Evolutionary conservation across 768 basidiomycete species (phyloP), one percentile per base, ranked within the genome.

Genomic region (Russula olivacea): DNA sequence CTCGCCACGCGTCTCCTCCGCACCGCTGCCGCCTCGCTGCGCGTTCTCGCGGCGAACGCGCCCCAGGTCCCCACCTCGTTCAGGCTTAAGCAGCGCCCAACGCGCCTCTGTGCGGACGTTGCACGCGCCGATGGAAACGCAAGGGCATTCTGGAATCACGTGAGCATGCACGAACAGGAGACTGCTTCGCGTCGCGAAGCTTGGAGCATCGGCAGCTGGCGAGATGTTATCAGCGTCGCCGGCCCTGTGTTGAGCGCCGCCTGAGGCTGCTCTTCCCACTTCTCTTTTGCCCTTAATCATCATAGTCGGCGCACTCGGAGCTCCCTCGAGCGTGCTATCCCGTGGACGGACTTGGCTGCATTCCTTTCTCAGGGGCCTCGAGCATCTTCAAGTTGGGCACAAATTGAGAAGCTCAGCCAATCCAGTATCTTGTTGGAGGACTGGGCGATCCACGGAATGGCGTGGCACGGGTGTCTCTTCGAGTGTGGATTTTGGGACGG

Each of bases 381-480:
- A 43, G 76, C 78, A 38, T 74, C 84, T 11, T 77, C 86, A 40
- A 67, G 63, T 43, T 19, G 45, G n/a, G 41, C 23, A 3, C 61
- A 61, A 34, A 55, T 17, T 34, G 64, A 64, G 0, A 63, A 58
- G 51, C 58, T 68, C 25, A 25, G 55, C 11, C 55, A 50, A 30
- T 32, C 5, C 23, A 45, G 23, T 38, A 54, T 86, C 0, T 76
- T 98, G 2, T 81, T 89, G 0, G 97, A 99, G 74, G 97, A 98
- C 70, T 98, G 95, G 93, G 91, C 89, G 69, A 72, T 98, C 68
- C 82, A 96, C 36, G 97, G 97, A 1, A 92, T 95, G 87, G 94
- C 94, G 68, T 99, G 97, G 97, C 88, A 92, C 4, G 89, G 91
- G 7, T 80, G 92, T 64, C 86, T 98, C 17, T 98, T 89, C 71